These are phyloP conservation scores for Fusarium graminum DNA, from an alignment of 2,329 filamentous ascomycete genomes.

Conservation along the genomic window DNA sequence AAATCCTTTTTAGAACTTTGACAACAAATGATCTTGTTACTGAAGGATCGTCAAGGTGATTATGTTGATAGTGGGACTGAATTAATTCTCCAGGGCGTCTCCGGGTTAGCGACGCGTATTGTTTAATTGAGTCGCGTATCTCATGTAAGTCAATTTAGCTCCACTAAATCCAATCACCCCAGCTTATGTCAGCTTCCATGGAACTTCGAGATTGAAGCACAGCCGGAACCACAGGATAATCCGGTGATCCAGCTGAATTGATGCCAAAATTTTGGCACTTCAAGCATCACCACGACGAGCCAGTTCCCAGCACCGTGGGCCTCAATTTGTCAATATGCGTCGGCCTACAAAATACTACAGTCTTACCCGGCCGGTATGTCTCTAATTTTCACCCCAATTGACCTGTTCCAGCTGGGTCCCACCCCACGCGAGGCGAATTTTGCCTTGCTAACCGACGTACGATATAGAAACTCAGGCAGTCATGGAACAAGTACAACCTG, in stretches of 20 bases:
- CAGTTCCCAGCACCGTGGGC: constrained; percentile 45
- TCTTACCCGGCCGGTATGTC: constrained; percentile 73
- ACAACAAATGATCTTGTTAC: not conserved
- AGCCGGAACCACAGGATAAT: constrained; percentile 50
- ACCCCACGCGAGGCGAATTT: constrained; percentile 21
- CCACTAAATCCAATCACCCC: constrained; percentile 25
- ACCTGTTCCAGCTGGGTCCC: constrained; percentile 3
- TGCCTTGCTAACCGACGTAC: constrained; percentile 34
- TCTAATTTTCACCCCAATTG: not conserved
- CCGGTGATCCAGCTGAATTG: constrained; percentile 41
- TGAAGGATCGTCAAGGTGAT: constrained; percentile 6
- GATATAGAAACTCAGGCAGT: constrained; percentile 87
- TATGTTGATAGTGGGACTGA: constrained; percentile 28
- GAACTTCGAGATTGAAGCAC: constrained; percentile 7
- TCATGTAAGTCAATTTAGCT: constrained; percentile 12
- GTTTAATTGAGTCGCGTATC: constrained; percentile 51
- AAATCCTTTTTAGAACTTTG: not conserved
- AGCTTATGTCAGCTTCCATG: constrained; percentile 43
- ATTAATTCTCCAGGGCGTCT: constrained; percentile 26
- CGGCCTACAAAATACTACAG: constrained; percentile 73
- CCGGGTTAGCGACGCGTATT: constrained; percentile 46
- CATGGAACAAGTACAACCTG: constrained; percentile 98
- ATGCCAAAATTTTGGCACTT: constrained; percentile 52
- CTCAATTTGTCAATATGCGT: constrained; percentile 62
- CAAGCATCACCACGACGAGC: constrained; percentile 45